Percentiles rank a stretch among this genome's conserved stretches.
phyloP scores from a whole-genome alignment of 2,329 filamentous ascomycete genomes.

The Dactylellina haptotyla region DNA sequence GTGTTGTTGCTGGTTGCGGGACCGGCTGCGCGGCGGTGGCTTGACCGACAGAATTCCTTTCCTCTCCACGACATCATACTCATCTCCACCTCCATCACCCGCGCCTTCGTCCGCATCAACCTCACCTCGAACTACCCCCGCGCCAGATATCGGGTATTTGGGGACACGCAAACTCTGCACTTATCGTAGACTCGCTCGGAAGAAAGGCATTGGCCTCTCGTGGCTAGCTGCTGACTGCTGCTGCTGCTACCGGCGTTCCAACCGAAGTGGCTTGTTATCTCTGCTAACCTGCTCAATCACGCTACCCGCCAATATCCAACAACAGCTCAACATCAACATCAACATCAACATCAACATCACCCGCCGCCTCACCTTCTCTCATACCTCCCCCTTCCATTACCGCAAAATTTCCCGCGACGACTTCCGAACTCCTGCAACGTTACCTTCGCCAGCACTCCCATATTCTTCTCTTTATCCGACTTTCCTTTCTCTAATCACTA shows the following conservation, averaged over 20 bases:
- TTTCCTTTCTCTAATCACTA: conserved; percentile 8
- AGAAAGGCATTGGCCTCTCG: background rate
- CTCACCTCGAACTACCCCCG: no score
- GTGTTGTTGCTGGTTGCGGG: background rate
- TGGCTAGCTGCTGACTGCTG: background rate
- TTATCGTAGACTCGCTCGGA: background rate
- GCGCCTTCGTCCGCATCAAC: conserved; percentile 14
- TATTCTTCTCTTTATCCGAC: background rate
- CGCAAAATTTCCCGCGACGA: background rate
- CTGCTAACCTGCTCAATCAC: conserved; percentile 41
- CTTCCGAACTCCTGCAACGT: background rate
- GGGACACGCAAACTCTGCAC: background rate
- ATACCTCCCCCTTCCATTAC: background rate
- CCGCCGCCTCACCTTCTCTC: background rate
- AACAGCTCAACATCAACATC: conserved; percentile 12
- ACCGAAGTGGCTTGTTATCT: background rate
- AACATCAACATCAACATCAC: background rate
- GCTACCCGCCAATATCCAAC: conserved; percentile 23
- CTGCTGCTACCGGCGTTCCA: no score
- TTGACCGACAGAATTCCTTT: conserved; percentile 14
- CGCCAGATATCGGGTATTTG: background rate
- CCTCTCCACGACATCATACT: conserved; percentile 30
- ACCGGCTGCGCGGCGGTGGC: background rate
- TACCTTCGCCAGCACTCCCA: background rate
- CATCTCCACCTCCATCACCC: conserved; percentile 37